phyloP scores from a whole-genome alignment of 305 asterid genomes.

The Fraxinus xanthoxyloides region DNA sequence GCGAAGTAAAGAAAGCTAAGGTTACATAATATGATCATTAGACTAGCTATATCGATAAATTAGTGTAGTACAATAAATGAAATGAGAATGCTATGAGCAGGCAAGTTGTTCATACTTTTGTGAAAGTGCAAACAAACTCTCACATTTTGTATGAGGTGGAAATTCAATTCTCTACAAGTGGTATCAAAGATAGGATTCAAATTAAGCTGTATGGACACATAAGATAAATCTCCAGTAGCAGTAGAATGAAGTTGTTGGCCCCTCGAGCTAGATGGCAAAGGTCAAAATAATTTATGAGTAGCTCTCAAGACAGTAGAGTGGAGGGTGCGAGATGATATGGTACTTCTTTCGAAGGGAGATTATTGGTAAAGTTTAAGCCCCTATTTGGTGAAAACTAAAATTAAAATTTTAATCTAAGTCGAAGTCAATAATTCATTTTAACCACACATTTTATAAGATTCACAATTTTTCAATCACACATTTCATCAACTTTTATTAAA shows the following conservation, averaged over 20 bases:
- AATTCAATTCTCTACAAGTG: neutral
- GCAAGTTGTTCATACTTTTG: neutral
- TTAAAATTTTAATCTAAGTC: too few relatives aligned
- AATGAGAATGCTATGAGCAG: neutral
- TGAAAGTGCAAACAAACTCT: neutral
- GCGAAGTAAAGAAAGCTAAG: neutral
- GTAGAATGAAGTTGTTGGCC: neutral
- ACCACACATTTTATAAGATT: too few relatives aligned
- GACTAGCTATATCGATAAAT: neutral
- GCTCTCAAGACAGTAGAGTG: neutral
- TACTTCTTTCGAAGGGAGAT: neutral
- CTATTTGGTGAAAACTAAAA: too few relatives aligned
- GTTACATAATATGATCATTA: neutral
- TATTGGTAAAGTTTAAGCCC: neutral
- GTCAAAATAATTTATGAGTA: neutral
- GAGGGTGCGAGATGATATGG: neutral
- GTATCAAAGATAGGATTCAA: neutral
- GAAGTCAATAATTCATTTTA: too few relatives aligned
- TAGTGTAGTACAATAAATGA: neutral
- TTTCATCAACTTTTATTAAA: too few relatives aligned
- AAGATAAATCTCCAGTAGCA: neutral
- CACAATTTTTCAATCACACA: too few relatives aligned
- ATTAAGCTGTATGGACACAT: neutral
- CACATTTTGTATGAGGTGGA: neutral
- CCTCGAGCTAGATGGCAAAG: neutral